These are phyloP conservation scores for Rhizopogon roseolus DNA, from an alignment of 768 basidiomycete species.

Conservation along the genomic window DNA sequence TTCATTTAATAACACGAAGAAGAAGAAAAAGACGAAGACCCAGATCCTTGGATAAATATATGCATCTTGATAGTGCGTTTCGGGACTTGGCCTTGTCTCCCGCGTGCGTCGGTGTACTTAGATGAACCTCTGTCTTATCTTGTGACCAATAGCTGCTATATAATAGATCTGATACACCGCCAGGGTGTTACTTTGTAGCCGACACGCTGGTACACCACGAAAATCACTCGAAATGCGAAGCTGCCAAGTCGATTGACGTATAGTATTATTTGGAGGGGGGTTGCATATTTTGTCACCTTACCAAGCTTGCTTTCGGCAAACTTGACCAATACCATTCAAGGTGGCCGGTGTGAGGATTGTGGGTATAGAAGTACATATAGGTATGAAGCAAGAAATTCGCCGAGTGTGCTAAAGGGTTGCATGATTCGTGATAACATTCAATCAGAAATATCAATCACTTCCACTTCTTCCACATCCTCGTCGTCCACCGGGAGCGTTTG, in stretches of 20 bases:
- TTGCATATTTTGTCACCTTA: neutral
- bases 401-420: neutral
- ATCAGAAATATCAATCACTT: slow-evolving; percentile 55
- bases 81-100: neutral
- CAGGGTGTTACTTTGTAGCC: neutral
- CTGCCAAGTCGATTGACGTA: neutral
- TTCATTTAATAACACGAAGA: slow-evolving; percentile 62
- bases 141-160: neutral
- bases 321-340: too few relatives aligned
- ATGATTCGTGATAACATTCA: slow-evolving; percentile 1
- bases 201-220: too few relatives aligned
- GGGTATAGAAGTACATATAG: too few relatives aligned
- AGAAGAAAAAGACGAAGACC: slow-evolving; percentile 79
- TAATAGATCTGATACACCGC: neutral
- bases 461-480: slow-evolving; percentile 18
- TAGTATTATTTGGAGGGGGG: neutral
- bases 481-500: slow-evolving; percentile 34
- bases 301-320: neutral
- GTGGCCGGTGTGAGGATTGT: neutral
- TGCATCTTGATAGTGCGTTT: neutral
- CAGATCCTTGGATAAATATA: slow-evolving; percentile 52
- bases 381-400: neutral
- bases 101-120: neutral
- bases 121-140: neutral
- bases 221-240: too few relatives aligned